Evolutionary conservation across 106 monocot genomes (phyloP), one percentile per base, ranked within the genome.

Genomic region (Dioscorea dumetorum): DNA sequence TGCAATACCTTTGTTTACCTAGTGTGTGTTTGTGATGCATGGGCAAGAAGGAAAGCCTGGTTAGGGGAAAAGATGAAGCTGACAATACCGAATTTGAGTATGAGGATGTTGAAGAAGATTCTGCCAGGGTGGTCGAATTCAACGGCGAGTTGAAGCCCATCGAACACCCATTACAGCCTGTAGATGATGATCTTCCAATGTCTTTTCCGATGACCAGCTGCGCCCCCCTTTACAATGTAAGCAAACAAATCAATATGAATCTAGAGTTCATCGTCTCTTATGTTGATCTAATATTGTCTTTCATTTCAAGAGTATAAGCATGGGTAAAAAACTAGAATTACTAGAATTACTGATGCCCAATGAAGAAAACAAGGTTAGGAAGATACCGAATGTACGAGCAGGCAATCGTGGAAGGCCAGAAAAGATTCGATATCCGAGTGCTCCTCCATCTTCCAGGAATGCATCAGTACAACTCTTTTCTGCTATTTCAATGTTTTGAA

Each of bases 161-260:
- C 18, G 70, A 76, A 61, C 80, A 76, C 48, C 80, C 80, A 0
- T 24, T 58, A 48, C 75, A 80, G 66, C 75, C 80, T 11, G 24
- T 52, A 2, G 61, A 73, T 24, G 72, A 73, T 24, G 78, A 79
- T 53, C 58, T 8, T 31, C 80, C 71, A 3, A 60, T 50, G 21
- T 66, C 50, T 20, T 74, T 57, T 49, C 74, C 80, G 6, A 17
- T 76, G 14, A 53, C 53, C n/a, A 52, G 63, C 63, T 64, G 63
- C 19, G 63, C 50, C 4, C 11, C 63, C 32, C 20, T 35, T 28
- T 28, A 28, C 5, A 63, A 63, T 34, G 63, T 72, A 62, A 63
- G 63, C 41, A 41, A 41, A 6, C 28, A 28, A 28, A 28, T 28
- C 28, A 28, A 28, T 28, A 28, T 28, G 28, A 28, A 28, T 28